These are phyloP conservation scores for Penicillium crustosum DNA, from an alignment of 2,329 filamentous ascomycete species.

Conservation along the genomic window DNA sequence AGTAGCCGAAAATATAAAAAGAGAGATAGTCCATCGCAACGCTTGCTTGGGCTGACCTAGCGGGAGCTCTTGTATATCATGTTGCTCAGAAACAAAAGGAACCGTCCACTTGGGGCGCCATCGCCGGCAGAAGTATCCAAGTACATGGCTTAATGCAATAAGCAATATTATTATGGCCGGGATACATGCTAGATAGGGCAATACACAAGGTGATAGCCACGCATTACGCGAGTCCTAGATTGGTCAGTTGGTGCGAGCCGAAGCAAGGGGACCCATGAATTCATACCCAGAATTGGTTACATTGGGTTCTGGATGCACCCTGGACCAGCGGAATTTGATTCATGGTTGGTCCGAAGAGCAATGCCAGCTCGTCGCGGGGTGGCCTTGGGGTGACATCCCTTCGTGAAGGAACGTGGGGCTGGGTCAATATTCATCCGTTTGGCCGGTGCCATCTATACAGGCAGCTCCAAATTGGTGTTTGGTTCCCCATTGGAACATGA, in stretches of 20 bases:
- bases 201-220: constrained; percentile 35
- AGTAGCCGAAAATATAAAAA: constrained; percentile 42
- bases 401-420: not conserved
- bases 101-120: constrained; percentile 52
- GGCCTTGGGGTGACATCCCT: not conserved
- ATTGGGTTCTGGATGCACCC: constrained; percentile 4
- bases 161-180: constrained; percentile 30
- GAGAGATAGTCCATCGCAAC: constrained; percentile 36
- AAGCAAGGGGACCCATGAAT: not conserved
- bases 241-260: constrained; percentile 13
- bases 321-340: constrained; percentile 17
- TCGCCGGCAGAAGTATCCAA: constrained; percentile 24
- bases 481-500: not conserved
- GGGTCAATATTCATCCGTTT: constrained; percentile 11
- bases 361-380: not conserved
- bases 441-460: constrained; percentile 6
- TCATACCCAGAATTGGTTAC: constrained; percentile 24
- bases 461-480: not conserved
- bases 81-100: constrained; percentile 52
- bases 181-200: constrained; percentile 35
- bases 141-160: constrained; percentile 31
- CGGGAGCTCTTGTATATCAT: constrained; percentile 30
- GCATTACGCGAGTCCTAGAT: constrained; percentile 40
- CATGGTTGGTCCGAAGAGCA: constrained; percentile 15
- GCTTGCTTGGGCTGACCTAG: constrained; percentile 32